Evolutionary conservation across 2,329 filamentous ascomycete species (phyloP), one percentile per base, ranked within the genome.

Genomic region (Aspergillus pseudotamarii): DNA sequence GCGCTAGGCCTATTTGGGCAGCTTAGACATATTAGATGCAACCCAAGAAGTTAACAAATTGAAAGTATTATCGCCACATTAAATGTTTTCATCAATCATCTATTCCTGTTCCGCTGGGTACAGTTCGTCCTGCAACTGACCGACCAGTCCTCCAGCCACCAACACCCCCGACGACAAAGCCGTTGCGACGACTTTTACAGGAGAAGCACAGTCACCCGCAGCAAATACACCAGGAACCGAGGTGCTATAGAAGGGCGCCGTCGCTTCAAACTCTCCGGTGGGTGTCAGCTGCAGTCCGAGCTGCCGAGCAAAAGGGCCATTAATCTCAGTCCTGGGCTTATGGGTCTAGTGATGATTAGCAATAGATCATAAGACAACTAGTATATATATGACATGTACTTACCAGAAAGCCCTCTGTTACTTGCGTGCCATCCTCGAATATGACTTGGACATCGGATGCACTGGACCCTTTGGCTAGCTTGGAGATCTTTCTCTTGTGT

Each of bases 161-260:
- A 19, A 28, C 12, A 14, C 28, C 28, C 48, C 28, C 16, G 48
- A 32, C 4, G 48, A 34, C 48, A 51, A 34, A 11, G 48, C 48
- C 8, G 19, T 32, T 11, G n/a, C 21, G 4, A 51, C 48, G 10
- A n/a, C 48, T 19, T 51, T 51, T 5, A 32, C 16, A n/a, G 48
- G 16, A 1, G 19, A 14, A 21, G 9, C 19, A 32, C 16, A n/a
- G 38, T 65, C 63, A 4, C 63, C 65, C 0, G 54, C 60, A 9
- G 57, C 65, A 66, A 66, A 66, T 2, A 63, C 58, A 2, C 63
- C 60, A 5, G 58, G 30, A n/a, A 60, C 54, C 19, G 50, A 57
- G 4, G 65, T 58, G 51, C 61, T 61, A 32, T 58, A 54, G 26
- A 60, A 61, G 4, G 58, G 60, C 6, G 41, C 45, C 3, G n/a